phyloP scores from a whole-genome alignment of 2,329 filamentous ascomycete species.

The Penicillium concentricum region DNA sequence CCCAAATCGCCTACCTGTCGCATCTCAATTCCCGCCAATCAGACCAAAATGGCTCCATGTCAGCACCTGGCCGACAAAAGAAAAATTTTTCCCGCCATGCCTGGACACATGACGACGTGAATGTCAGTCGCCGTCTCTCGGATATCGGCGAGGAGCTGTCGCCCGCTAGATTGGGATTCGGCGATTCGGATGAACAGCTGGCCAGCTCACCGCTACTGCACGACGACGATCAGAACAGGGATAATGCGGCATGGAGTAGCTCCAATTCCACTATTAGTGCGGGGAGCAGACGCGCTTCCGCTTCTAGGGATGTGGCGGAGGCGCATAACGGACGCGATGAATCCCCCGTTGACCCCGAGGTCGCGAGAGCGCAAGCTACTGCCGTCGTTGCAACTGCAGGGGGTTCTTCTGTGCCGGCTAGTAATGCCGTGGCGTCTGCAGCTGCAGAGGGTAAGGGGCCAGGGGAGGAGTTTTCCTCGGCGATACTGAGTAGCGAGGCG shows the following conservation, averaged over 20 bases:
- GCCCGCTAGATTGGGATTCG: conserved; percentile 23
- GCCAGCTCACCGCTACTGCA: conserved; percentile 18
- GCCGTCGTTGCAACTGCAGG: conserved; percentile 3
- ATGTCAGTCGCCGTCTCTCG: conserved; percentile 43
- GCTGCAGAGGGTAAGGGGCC: conserved; percentile 41
- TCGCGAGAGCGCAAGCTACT: conserved; percentile 5
- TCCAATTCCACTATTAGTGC: conserved; percentile 40
- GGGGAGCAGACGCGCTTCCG: conserved; percentile 22
- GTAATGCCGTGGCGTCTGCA: conserved; percentile 34
- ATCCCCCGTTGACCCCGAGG: conserved; percentile 7
- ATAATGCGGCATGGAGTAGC: conserved; percentile 31
- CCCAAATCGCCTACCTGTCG: conserved; percentile 48
- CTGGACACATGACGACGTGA: conserved; percentile 39
- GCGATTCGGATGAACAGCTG: conserved; percentile 5
- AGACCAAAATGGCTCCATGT: conserved; percentile 14
- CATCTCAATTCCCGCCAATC: conserved; percentile 40
- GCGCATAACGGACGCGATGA: conserved; percentile 6
- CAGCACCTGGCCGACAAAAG: conserved; percentile 17
- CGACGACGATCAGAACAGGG: conserved; percentile 56
- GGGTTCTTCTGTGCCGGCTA: conserved; percentile 10
- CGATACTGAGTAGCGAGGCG: conserved; percentile 74
- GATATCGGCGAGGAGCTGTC: conserved; percentile 47
- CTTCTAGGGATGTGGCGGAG: conserved; percentile 16
- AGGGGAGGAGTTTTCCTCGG: conserved; percentile 68
- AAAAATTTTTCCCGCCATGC: conserved; percentile 34